Conservation (phyloP, 371 early-diverging fungal genomes). For the Umbelopsis sp. region DNA sequence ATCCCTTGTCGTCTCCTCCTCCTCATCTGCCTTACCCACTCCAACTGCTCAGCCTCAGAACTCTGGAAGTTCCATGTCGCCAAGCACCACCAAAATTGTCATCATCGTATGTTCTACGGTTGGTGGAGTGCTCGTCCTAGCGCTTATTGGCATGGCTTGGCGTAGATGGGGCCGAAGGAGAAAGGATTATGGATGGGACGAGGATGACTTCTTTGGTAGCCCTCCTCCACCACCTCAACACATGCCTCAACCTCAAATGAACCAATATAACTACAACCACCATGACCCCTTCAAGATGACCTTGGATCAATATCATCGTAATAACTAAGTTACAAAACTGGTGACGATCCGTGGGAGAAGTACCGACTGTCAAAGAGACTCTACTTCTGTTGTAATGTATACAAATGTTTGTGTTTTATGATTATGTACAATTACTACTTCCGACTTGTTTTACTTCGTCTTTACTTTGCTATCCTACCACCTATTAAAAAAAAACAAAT, state of each 20-base stretch:
- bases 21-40: background rate
- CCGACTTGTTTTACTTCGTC: background rate
- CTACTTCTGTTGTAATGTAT: background rate
- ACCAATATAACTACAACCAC: constrained; percentile 12
- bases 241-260: constrained; percentile 7
- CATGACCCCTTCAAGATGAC: constrained; percentile 8
- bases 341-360: background rate
- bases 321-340: background rate
- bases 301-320: constrained; percentile 8
- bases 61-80: constrained; percentile 11
- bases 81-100: constrained; percentile 2
- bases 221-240: constrained; percentile 5
- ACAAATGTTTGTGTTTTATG: background rate
- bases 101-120: background rate
- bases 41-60: constrained; percentile 7
- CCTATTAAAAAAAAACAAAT: background rate
- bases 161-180: constrained; percentile 6
- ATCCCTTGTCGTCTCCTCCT: background rate
- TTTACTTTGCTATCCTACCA: background rate
- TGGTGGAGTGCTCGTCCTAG: constrained; percentile 4
- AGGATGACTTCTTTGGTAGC: constrained; percentile 11
- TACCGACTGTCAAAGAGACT: background rate
- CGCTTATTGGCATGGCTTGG: background rate
- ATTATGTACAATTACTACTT: constrained; percentile 2
- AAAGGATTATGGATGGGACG: constrained; percentile 9